Evolutionary conservation across 129 eudicot genomes (phyloP).

Genomic region (Scalesia atractyloides): DNA sequence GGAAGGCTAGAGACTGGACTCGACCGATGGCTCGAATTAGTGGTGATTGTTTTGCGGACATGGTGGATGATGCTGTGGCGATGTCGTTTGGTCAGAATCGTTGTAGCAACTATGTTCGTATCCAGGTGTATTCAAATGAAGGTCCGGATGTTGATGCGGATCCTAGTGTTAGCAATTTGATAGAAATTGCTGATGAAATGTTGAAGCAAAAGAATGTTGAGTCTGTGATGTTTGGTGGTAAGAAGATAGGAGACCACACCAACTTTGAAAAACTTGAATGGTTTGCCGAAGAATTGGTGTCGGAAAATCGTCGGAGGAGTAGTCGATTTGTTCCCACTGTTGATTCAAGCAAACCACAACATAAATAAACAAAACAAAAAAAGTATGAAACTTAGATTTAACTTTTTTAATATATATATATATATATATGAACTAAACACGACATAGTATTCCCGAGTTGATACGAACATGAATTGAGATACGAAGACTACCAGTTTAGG

Average conservation of each 20-base stretch:
- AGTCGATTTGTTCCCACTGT: conserved; percentile 83
- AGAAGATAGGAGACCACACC: conserved; percentile 65
- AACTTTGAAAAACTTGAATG: conserved; percentile 78
- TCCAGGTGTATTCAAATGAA: conserved; percentile 79
- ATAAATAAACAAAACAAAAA: conserved; percentile 18
- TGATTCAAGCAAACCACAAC: conserved; percentile 65
- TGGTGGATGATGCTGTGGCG: conserved; percentile 86
- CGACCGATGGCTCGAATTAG: conserved; percentile 47
- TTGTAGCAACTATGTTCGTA: conserved; percentile 64
- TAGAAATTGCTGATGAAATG: conserved; percentile 73
- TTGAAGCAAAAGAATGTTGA: conserved; percentile 77
- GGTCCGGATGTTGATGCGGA: conserved; percentile 53
- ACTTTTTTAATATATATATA: no score
- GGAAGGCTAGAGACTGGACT: conserved; percentile 75
- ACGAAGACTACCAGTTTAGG: no score
- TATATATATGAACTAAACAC: no score
- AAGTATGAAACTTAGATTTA: not conserved
- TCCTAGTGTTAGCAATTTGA: conserved; percentile 61
- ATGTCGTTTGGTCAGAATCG: conserved; percentile 76
- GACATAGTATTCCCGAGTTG: no score
- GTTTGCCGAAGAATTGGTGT: conserved; percentile 81
- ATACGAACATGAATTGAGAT: no score
- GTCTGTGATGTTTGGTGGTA: conserved; percentile 70
- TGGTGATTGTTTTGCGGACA: conserved; percentile 68
- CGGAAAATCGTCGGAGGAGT: conserved; percentile 84